Conservation (phyloP, 2,329 filamentous ascomycete species). For the Ophiostoma sp. region DNA sequence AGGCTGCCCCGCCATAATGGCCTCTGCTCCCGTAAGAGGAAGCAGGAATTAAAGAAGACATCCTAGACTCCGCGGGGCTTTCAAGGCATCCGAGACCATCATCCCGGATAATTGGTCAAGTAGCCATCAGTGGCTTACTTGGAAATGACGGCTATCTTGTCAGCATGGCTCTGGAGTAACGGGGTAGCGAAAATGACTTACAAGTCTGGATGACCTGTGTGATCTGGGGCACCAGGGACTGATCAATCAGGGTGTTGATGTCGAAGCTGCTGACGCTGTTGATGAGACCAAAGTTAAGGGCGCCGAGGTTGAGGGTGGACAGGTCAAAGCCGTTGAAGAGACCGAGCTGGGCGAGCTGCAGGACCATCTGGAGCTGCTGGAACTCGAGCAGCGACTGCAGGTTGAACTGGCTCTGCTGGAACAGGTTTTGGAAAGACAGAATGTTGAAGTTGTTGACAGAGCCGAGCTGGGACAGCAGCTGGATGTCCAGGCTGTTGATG, state of each 20-base stretch:
- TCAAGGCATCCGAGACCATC: no score
- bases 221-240: slow-evolving; percentile 28
- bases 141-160: neutral
- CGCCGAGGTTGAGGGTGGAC: slow-evolving; percentile 28
- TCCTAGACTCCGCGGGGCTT: neutral
- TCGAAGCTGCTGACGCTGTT: slow-evolving; percentile 30
- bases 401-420: slow-evolving; percentile 25
- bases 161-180: neutral
- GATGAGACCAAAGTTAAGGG: slow-evolving; percentile 27
- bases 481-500: slow-evolving; percentile 43
- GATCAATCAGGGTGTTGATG: slow-evolving; percentile 28
- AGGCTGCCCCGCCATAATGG: neutral
- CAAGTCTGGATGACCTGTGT: slow-evolving; percentile 23
- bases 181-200: neutral
- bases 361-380: slow-evolving; percentile 27
- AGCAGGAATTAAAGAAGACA: neutral
- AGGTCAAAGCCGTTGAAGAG: slow-evolving; percentile 32
- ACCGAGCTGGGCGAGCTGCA: slow-evolving; percentile 31
- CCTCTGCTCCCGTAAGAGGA: neutral
- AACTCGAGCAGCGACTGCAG: slow-evolving; percentile 26
- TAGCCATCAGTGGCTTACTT: neutral
- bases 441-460: slow-evolving; percentile 44
- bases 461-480: slow-evolving; percentile 39
- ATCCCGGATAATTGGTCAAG: neutral
- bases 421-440: slow-evolving; percentile 39